Percentiles rank a stretch among this genome's conserved stretches.
Evolutionary conservation across 108 stramenopile species (phyloP).

Genomic region (Pelagomonas calceolata): DNA sequence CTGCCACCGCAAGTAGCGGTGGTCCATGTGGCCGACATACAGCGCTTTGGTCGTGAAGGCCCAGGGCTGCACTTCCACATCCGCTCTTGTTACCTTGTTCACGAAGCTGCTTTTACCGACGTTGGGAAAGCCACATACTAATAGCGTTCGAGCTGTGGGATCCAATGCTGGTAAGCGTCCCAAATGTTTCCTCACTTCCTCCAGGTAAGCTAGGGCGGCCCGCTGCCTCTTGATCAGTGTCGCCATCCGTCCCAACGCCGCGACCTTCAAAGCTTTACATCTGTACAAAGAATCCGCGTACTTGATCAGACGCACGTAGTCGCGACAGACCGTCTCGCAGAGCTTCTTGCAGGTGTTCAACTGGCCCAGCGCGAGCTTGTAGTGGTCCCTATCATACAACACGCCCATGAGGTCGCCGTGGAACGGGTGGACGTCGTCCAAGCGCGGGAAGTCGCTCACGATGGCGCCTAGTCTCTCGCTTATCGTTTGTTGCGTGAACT

Average conservation of each 20-base stretch:
- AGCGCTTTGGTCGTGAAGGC: conserved; percentile 98
- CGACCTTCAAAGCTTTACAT: conserved; percentile 97
- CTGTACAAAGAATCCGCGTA: conserved; percentile 95
- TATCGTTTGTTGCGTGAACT: conserved; percentile 95
- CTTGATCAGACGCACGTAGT: conserved; percentile 95
- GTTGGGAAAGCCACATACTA: conserved; percentile 94
- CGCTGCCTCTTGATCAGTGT: conserved; percentile 95
- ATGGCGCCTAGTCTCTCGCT: conserved; percentile 77
- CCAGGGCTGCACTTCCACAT: conserved; percentile 98
- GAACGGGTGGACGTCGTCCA: conserved; percentile 98
- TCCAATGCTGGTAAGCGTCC: conserved; percentile 91
- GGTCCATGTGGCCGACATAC: conserved; percentile 97
- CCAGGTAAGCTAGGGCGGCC: conserved; percentile 82
- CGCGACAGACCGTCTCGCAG: conserved; percentile 75
- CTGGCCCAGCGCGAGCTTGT: conserved; percentile 97
- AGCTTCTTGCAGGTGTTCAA: conserved; percentile 88
- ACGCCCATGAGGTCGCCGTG: conserved; percentile 98
- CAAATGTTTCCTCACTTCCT: conserved; percentile 97
- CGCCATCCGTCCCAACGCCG: conserved; percentile 96
- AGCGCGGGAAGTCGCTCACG: conserved; percentile 88
- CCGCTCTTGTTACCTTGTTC: conserved; percentile 99
- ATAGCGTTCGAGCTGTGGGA: conserved; percentile 92
- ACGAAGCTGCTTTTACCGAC: conserved; percentile 97
- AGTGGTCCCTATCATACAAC: conserved; percentile 96
- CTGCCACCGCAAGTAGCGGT: conserved; percentile 96